Evolutionary conservation across 2,329 filamentous ascomycete genomes (phyloP).

Genomic region (Cytospora mali): DNA sequence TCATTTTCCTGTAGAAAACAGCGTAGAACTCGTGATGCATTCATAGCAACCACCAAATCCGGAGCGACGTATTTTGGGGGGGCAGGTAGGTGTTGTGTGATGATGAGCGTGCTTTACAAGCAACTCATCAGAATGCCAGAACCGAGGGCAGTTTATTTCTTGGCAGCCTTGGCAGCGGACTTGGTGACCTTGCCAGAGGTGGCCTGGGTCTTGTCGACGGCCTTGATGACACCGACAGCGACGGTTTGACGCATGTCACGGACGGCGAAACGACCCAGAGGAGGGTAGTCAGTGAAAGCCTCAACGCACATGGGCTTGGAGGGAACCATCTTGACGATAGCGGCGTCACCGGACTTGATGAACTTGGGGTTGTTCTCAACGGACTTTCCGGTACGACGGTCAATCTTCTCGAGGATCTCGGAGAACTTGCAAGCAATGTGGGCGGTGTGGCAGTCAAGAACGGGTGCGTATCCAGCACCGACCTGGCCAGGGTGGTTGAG

Average conservation of each 20-base stretch:
- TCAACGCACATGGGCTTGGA: constrained; percentile 99
- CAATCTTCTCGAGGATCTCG: constrained; percentile 99
- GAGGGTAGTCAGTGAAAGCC: constrained; percentile 99
- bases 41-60: constrained; percentile 32
- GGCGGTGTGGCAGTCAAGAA: constrained; percentile 99
- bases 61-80: constrained; percentile 30
- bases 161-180: constrained; percentile 72
- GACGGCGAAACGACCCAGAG: constrained; percentile 99
- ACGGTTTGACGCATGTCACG: constrained; percentile 96
- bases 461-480: constrained; percentile 97
- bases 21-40: constrained; percentile 34
- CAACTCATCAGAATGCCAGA: constrained; percentile 24
- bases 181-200: constrained; percentile 69
- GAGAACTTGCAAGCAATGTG: constrained; percentile 99
- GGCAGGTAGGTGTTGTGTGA: constrained; percentile 12
- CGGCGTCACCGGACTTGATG: constrained; percentile 99
- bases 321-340: constrained; percentile 99
- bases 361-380: constrained; percentile 93
- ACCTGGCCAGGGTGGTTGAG: constrained; percentile 99
- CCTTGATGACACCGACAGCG: constrained; percentile 94
- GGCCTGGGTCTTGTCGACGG: constrained; percentile 66
- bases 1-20: constrained; percentile 37
- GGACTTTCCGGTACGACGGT: constrained; percentile 99
- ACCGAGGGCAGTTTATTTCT: constrained; percentile 62
- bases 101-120: constrained; percentile 26